These are phyloP conservation scores for Picea abies DNA, from an alignment of 83 land plant genomes.

Conservation along the genomic window DNA sequence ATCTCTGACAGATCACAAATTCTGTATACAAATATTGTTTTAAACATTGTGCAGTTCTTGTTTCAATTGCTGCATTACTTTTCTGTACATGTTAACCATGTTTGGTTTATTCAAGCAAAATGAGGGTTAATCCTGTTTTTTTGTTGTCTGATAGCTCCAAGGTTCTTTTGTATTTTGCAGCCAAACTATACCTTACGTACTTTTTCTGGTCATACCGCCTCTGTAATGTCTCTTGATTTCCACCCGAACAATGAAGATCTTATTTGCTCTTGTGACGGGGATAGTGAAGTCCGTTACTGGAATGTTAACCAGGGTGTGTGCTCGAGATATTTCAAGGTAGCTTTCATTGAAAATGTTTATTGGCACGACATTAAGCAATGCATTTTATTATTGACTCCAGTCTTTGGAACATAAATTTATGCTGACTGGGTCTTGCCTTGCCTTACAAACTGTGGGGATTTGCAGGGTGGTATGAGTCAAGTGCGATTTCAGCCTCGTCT, in stretches of 20 bases:
- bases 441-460: no score
- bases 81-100: no score
- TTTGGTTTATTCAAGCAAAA: no score
- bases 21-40: background rate
- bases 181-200: slow-evolving; percentile 69
- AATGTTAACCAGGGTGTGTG: slow-evolving; percentile 48
- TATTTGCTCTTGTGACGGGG: slow-evolving; percentile 77
- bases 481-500: slow-evolving; percentile 74
- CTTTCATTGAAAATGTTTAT: no score
- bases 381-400: no score
- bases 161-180: slow-evolving; percentile 33
- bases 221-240: slow-evolving; percentile 79
- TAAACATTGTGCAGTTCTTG: background rate
- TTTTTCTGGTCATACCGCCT: slow-evolving; percentile 62
- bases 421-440: no score
- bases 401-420: no score
- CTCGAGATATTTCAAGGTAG: no score
- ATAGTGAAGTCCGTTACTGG: slow-evolving; percentile 78
- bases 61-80: background rate
- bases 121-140: no score
- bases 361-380: no score
- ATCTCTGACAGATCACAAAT: no score
- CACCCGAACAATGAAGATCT: slow-evolving; percentile 59
- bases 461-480: slow-evolving; percentile 72
- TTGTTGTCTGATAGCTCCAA: no score